These are phyloP conservation scores for Ascochyta rabiei DNA, from an alignment of 2,329 filamentous ascomycete genomes.

Conservation along the genomic window DNA sequence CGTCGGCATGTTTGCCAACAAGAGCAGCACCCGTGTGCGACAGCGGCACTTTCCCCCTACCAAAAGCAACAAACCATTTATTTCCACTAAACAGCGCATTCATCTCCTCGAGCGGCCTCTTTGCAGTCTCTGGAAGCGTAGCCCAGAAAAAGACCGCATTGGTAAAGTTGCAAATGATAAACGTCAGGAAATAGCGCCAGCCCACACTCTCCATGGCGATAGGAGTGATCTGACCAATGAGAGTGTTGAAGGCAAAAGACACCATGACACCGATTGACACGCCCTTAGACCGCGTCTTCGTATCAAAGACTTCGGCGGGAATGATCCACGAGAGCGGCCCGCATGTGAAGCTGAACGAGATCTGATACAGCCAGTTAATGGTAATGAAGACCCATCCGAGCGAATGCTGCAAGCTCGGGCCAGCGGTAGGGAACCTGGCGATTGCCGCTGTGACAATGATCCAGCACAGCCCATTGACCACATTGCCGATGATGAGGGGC, in stretches of 20 bases:
- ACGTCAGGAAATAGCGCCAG: constrained; percentile 63
- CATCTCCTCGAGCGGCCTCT: constrained; percentile 69
- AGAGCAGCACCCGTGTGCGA: too few species aligned
- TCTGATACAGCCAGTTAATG: not conserved
- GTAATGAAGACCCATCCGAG: not conserved
- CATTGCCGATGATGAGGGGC: not conserved
- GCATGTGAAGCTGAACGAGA: not conserved
- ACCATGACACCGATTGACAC: constrained; percentile 74
- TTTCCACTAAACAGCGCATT: constrained; percentile 60
- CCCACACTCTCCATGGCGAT: constrained; percentile 60
- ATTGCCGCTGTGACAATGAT: not conserved
- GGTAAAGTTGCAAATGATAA: constrained; percentile 67
- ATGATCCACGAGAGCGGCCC: not conserved
- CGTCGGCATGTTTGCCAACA: too few species aligned
- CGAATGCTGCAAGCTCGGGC: not conserved
- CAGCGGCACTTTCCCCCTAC: not conserved
- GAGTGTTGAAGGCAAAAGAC: constrained; percentile 74
- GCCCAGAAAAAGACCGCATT: constrained; percentile 69
- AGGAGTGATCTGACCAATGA: constrained; percentile 71
- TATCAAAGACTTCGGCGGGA: not conserved
- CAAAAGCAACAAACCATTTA: constrained; percentile 7
- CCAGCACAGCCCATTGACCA: not conserved
- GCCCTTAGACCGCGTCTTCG: constrained; percentile 71
- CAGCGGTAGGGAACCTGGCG: not conserved
- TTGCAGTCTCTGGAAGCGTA: constrained; percentile 67